Percentiles rank a stretch among this genome's conserved stretches.
Conservation (phyloP, 106 monocot genomes). For the Platanthera zijinensis region DNA sequence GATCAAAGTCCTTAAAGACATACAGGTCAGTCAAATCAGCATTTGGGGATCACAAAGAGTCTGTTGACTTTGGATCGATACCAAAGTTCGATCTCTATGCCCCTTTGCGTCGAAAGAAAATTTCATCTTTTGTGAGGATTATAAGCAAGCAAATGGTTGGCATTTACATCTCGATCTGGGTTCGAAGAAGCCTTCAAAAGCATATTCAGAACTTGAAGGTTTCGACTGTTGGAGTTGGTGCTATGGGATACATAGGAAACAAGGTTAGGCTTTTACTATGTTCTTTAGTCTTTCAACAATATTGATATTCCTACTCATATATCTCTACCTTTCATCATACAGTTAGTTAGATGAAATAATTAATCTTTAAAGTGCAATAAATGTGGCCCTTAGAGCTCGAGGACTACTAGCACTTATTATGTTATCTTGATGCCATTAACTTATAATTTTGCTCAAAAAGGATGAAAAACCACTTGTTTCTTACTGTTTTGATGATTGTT, state of each 20-base stretch:
- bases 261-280: constrained; percentile 43
- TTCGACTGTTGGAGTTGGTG: constrained; percentile 90
- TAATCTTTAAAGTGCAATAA: too few species aligned
- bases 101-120: constrained; percentile 24
- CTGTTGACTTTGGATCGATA: constrained; percentile 6
- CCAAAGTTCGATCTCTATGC: constrained; percentile 19
- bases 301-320: neutral
- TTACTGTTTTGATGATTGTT: too few species aligned
- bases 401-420: too few species aligned
- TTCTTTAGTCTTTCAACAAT: neutral
- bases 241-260: constrained; percentile 97
- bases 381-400: too few species aligned
- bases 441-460: too few species aligned
- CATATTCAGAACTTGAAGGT: constrained; percentile 86
- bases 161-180: constrained; percentile 75
- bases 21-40: constrained; percentile 28
- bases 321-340: too few species aligned
- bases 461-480: too few species aligned
- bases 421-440: too few species aligned
- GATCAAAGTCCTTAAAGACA: constrained; percentile 45
- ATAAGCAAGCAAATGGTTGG: constrained; percentile 97
- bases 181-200: constrained; percentile 50
- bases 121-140: constrained; percentile 62
- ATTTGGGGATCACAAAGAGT: constrained; percentile 7
- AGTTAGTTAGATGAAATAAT: too few species aligned